phyloP scores from a whole-genome alignment of 2,329 filamentous ascomycete genomes.

The Onygenales sp. region DNA sequence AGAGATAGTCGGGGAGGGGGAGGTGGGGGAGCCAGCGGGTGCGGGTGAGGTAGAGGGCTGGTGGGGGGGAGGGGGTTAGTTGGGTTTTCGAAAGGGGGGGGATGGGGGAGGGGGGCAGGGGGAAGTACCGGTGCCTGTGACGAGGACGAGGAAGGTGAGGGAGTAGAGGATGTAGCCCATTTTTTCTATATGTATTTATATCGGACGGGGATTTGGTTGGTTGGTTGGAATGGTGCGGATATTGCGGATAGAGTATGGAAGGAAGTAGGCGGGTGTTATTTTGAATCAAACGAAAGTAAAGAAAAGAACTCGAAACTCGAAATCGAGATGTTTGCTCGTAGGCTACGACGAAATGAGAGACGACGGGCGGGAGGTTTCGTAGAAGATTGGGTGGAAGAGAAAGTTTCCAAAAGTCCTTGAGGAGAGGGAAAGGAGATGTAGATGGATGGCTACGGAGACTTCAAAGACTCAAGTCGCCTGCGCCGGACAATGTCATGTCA shows the following conservation, averaged over 20 bases:
- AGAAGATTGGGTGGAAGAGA: background rate
- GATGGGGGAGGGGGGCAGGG: slow-evolving; percentile 11
- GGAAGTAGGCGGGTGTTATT: background rate
- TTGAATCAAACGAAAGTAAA: background rate
- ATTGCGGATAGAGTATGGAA: background rate
- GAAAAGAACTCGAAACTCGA: background rate
- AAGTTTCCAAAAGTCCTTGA: background rate
- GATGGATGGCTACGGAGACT: background rate
- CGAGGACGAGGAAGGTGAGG: slow-evolving; percentile 60
- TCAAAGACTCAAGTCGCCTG: background rate
- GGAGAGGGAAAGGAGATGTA: background rate
- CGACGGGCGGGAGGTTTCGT: background rate
- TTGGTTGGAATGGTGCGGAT: background rate
- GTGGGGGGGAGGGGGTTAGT: background rate
- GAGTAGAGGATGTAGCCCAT: slow-evolving; percentile 80
- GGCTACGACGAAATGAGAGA: background rate
- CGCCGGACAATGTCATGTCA: background rate
- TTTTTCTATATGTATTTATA: background rate
- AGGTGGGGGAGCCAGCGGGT: slow-evolving; percentile 64
- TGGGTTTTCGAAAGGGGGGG: slow-evolving; percentile 5
- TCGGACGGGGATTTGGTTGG: background rate
- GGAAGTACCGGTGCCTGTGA: slow-evolving; percentile 56
- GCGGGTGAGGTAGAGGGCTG: slow-evolving; percentile 72
- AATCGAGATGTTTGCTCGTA: background rate
- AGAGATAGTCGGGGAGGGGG: slow-evolving; percentile 58